Evolutionary conservation across 768 basidiomycete species (phyloP).

Genomic region (Mycena amicta): DNA sequence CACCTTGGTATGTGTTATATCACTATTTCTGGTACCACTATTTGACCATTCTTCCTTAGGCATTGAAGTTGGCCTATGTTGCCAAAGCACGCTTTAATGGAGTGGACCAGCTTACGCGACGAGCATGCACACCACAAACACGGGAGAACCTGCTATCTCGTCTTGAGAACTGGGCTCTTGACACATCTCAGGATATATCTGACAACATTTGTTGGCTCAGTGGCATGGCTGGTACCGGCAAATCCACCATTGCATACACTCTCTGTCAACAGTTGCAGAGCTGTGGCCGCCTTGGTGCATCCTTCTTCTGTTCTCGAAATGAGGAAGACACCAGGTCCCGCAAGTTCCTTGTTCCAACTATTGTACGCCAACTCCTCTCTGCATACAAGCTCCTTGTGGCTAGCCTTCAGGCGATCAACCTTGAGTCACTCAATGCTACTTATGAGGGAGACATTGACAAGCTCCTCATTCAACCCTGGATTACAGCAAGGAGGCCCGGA

Average conservation of each 20-base stretch:
- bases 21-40: background rate
- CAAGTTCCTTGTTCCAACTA: conserved; percentile 3
- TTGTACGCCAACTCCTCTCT: background rate
- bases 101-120: no score
- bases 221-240: conserved; percentile 26
- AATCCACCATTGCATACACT: conserved; percentile 25
- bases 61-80: background rate
- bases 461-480: no score
- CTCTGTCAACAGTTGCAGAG: background rate
- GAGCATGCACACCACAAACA: no score
- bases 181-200: no score
- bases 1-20: background rate
- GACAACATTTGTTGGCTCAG: conserved; percentile 27
- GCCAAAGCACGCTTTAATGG: conserved; percentile 1
- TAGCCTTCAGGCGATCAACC: background rate
- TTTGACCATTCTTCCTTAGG: background rate
- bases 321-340: background rate
- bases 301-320: conserved; percentile 16
- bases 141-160: no score
- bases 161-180: no score
- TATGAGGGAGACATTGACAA: background rate
- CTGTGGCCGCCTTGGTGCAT: background rate
- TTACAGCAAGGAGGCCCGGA: no score
- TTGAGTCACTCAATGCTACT: background rate
- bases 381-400: background rate